A percentile compares a stretch with the other conserved stretches of the same genome.
phyloP scores from a whole-genome alignment of 768 basidiomycete species.

The Austroboletus eburneus region DNA sequence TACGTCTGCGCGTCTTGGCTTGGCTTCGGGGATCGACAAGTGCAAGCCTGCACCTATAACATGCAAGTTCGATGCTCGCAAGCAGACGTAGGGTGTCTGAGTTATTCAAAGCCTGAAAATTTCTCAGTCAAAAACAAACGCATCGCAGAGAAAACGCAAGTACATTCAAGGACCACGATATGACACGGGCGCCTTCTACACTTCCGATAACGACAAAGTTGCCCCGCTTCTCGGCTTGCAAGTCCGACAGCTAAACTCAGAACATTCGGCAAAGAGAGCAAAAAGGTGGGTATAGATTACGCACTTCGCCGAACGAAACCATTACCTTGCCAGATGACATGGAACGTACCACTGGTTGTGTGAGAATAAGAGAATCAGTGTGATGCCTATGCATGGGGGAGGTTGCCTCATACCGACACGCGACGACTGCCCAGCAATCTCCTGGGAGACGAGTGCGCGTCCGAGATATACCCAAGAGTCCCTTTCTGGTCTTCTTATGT shows the following conservation, averaged over 20 bases:
- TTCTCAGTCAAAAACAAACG: constrained; percentile 9
- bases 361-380: constrained; percentile 9
- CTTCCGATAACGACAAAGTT: constrained; percentile 84
- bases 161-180: constrained; percentile 86
- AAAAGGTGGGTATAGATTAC: constrained; percentile 14
- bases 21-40: constrained; percentile 65
- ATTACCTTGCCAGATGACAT: constrained; percentile 64
- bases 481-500: constrained; percentile 72
- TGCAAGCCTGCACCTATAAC: constrained; percentile 70
- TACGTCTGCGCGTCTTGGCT: constrained; percentile 59
- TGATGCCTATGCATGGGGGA: not conserved
- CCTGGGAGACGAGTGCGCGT: constrained; percentile 71
- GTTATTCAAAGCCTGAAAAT: constrained; percentile 67
- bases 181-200: constrained; percentile 66
- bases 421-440: constrained; percentile 69
- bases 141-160: constrained; percentile 6
- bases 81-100: constrained; percentile 78
- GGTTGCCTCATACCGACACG: constrained; percentile 61
- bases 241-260: constrained; percentile 52
- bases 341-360: constrained; percentile 41
- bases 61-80: constrained; percentile 81
- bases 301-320: constrained; percentile 66
- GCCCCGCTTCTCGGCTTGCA: constrained; percentile 83
- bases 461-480: constrained; percentile 83
- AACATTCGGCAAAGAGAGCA: constrained; percentile 1